A percentile compares a stretch with the other conserved stretches of the same genome.
phyloP scores from a whole-genome alignment of 2,329 filamentous ascomycete species.

The Chaetomiaceae sp. region DNA sequence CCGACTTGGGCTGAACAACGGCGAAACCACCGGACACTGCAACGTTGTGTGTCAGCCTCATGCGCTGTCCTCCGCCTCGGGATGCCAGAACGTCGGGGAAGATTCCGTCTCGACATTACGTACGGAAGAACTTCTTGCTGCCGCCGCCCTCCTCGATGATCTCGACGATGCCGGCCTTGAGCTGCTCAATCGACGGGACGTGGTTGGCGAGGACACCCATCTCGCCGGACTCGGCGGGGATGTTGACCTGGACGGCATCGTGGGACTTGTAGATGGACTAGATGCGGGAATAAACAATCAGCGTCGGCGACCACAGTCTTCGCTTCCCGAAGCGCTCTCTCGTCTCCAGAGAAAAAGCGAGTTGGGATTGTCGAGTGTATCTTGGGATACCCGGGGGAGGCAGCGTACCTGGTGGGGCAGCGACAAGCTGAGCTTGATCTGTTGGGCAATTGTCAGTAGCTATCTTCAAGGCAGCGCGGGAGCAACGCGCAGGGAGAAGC shows the following conservation, averaged over 20 bases:
- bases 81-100: neutral
- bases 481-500: neutral
- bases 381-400: neutral
- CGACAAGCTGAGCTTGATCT: conserved; percentile 96
- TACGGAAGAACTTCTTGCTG: conserved; percentile 98
- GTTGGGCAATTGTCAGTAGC: conserved; percentile 13
- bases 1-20: conserved; percentile 89
- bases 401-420: conserved; percentile 95
- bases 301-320: conserved; percentile 12
- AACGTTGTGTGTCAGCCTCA: conserved; percentile 15
- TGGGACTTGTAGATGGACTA: conserved; percentile 67
- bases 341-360: neutral
- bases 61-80: neutral
- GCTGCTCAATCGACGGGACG: conserved; percentile 97
- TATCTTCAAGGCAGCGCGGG: conserved; percentile 2
- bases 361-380: neutral
- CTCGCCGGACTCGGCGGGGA: conserved; percentile 94
- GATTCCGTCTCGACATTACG: conserved; percentile 39
- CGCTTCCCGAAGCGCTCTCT: neutral
- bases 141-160: conserved; percentile 86
- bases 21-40: conserved; percentile 95
- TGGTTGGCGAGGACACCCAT: conserved; percentile 99
- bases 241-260: conserved; percentile 90
- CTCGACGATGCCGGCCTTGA: conserved; percentile 94
- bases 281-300: conserved; percentile 48